Evolutionary conservation across 192 early-diverging fungal genomes (phyloP), one percentile per base, ranked within the genome.

Genomic region (Backusella mclennaniae): DNA sequence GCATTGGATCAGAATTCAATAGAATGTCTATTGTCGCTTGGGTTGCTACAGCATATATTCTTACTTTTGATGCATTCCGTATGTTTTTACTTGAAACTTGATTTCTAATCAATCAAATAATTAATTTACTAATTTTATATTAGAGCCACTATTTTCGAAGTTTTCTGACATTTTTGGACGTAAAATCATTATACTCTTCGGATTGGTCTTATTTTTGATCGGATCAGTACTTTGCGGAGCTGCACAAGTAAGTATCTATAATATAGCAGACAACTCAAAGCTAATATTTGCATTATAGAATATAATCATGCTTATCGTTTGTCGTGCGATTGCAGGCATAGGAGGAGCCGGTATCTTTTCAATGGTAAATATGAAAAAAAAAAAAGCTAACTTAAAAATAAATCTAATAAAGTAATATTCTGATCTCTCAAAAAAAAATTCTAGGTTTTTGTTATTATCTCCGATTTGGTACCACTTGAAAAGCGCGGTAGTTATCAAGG

Each of bases 161-260:
- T 87, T 98, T 71, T 89, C 94, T 63, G 96, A 99, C 76, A 97
- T 97, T 74, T 93, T 97, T 78, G 89, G 89, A 23, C 80, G 87
- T 38, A 93, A 96, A 76, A 69, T 81, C n/a, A 88, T 89, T n/a
- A 90, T 98, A 36, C 73, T 96, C 0, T 86, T 89, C 39, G 92
- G 94, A 2, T 89, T 95, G 42, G 67, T 85, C 31, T 75, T 96
- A 33, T 99, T 99, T 79, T 87, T 91, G 71, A 66, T 92, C 8
- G 96, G 96, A 5, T 95, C 93, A 0, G 76, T 93, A 2, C 81
- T 97, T n/a, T 97, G 96, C 79, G 97, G 94, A 23, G 77, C 88
- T 31, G 91, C 96, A 1, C 31, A 79, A 66, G 77, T 79, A 69
- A 67, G 29, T 19, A 84, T n/a, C 6, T 26, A 6, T 23, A 11